Evolutionary conservation across 192 early-diverging fungal genomes (phyloP).

Genomic region (Entophlyctis luteolus): DNA sequence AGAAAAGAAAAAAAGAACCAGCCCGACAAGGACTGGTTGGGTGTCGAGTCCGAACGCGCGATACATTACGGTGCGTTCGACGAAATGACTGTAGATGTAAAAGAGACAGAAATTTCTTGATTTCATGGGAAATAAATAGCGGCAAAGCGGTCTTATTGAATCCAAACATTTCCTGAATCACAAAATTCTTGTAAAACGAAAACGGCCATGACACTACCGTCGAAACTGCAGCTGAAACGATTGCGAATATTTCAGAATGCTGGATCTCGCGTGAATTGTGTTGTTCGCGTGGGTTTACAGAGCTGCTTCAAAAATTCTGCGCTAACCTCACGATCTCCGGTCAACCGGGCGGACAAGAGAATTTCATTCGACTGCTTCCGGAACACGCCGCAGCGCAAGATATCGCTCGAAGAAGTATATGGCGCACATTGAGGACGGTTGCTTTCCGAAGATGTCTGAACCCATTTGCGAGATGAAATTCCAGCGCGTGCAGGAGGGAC

Average conservation of each 20-base stretch:
- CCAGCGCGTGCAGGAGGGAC: too few species aligned
- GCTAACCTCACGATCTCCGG: conserved; percentile 63
- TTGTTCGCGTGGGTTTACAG: background rate
- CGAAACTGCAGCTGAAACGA: conserved; percentile 51
- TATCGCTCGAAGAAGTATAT: conserved; percentile 81
- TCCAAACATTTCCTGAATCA: conserved; percentile 86
- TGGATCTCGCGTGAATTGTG: conserved; percentile 52
- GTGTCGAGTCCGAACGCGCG: conserved; percentile 75
- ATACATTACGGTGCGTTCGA: conserved; percentile 75
- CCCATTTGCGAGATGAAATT: too few species aligned
- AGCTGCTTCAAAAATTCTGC: background rate
- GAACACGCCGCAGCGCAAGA: conserved; percentile 74
- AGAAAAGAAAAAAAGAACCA: conserved; percentile 87
- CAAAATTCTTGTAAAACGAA: conserved; percentile 83
- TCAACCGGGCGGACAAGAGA: conserved; percentile 51
- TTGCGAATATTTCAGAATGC: conserved; percentile 74
- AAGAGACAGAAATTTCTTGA: too few species aligned
- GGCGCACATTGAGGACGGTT: conserved; percentile 61
- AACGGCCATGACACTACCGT: conserved; percentile 72
- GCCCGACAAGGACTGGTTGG: conserved; percentile 79
- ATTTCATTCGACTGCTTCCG: conserved; percentile 61
- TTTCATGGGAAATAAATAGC: conserved; percentile 70
- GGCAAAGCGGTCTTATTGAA: conserved; percentile 89
- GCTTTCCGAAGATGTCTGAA: too few species aligned
- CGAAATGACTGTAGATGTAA: conserved; percentile 53